These are phyloP conservation scores for Kuraishia piskuri DNA, from an alignment of 805 yeast genomes.

Conservation along the genomic window DNA sequence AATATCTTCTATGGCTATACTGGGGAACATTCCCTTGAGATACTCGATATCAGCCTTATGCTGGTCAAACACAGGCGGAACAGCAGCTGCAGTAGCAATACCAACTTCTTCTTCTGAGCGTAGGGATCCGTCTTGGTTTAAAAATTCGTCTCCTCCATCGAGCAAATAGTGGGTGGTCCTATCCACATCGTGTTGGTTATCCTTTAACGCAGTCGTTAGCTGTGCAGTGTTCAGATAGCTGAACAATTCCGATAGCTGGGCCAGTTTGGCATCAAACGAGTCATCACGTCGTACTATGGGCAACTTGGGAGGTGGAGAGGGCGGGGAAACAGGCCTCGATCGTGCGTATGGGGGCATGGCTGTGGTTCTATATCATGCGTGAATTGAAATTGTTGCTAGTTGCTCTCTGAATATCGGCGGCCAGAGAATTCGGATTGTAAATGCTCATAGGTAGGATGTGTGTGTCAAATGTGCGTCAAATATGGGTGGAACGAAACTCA, in stretches of 20 bases:
- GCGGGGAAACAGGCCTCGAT: not conserved
- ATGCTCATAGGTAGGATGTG: too few relatives aligned
- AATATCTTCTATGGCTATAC: not conserved
- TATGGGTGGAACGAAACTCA: too few relatives aligned
- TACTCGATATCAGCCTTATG: not conserved
- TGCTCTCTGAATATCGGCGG: too few relatives aligned
- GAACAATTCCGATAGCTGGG: not conserved
- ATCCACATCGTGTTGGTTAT: not conserved
- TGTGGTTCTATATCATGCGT: not conserved
- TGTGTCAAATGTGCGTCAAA: too few relatives aligned
- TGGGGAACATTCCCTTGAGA: not conserved
- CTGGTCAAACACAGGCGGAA: not conserved
- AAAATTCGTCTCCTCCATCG: not conserved
- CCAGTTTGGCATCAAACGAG: not conserved
- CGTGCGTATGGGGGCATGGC: not conserved
- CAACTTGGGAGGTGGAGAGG: not conserved
- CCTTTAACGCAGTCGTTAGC: not conserved
- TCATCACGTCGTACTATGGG: not conserved
- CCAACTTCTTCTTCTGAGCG: not conserved
- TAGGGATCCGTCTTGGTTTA: not conserved
- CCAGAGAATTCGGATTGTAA: too few relatives aligned
- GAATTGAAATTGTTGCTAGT: too few relatives aligned
- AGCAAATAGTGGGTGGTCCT: not conserved
- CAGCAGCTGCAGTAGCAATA: not conserved
- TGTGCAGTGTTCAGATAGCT: not conserved